These are phyloP conservation scores for Cryphonectria nitschkei DNA, from an alignment of 2,329 filamentous ascomycete species.

Conservation along the genomic window DNA sequence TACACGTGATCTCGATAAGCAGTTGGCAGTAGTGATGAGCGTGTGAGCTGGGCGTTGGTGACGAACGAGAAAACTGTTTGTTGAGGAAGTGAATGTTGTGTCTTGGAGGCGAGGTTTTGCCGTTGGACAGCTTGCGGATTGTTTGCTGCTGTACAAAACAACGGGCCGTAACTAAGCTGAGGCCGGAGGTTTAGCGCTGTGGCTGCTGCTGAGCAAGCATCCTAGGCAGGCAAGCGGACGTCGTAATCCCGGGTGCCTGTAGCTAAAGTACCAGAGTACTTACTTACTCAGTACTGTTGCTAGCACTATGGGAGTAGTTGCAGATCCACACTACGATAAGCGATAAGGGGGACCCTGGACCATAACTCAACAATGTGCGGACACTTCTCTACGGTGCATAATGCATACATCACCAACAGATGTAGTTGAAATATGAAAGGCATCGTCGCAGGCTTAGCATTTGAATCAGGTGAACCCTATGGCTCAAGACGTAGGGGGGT, in stretches of 20 bases:
- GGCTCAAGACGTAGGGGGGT: not conserved
- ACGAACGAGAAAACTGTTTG: not conserved
- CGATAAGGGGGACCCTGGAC: not conserved
- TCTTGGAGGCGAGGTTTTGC: not conserved
- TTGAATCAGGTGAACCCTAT: not conserved
- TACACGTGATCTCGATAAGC: not conserved
- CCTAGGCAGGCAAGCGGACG: conserved; percentile 13
- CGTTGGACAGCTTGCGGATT: conserved; percentile 6
- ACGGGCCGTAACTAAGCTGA: conserved; percentile 1
- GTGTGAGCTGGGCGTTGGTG: not conserved
- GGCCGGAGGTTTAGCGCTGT: not conserved
- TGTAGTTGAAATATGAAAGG: not conserved
- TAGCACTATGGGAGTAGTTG: not conserved
- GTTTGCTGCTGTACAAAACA: not conserved
- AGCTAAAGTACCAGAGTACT: not conserved
- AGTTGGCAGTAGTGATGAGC: not conserved
- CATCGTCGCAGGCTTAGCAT: too few relatives aligned
- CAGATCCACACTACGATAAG: not conserved
- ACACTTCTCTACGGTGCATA: not conserved
- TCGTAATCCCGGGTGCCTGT: conserved; percentile 8
- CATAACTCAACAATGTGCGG: not conserved
- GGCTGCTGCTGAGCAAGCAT: conserved; percentile 1
- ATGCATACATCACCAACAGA: not conserved
- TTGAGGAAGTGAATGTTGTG: not conserved
- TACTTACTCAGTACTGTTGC: not conserved